Evolutionary conservation across 2,329 filamentous ascomycete genomes (phyloP), one percentile per base, ranked within the genome.

Genomic region (Colletotrichum tropicicola): DNA sequence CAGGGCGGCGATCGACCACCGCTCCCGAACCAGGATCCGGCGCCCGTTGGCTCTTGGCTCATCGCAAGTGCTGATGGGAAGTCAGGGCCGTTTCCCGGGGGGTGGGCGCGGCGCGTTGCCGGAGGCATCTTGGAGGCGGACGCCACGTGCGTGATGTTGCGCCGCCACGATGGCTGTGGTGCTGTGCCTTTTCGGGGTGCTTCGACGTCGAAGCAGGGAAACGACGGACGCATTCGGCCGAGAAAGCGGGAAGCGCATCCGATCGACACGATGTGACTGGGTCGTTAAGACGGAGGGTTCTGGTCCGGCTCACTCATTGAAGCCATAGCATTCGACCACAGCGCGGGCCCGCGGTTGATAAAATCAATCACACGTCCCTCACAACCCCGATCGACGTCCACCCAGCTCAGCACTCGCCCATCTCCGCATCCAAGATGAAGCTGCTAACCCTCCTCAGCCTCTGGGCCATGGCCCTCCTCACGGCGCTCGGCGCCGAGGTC

Each of bases 401-500:
- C 32, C 32, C 10, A 25, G 6, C 49, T 30, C 23, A 27, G 5
- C 19, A 37, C 41, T 23, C 41, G 17, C 41, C 9, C 37, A 19
- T 21, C n/a, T n/a, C n/a, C 19, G n/a, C 39, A 19, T 21, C n/a
- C n/a, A 19, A 35, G 49, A 60, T 44, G 56, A 21, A 25, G 10
- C 25, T 60, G 13, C 57, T 61, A 9, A 21, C 21, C 23, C 35
- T 58, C n/a, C 6, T 65, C n/a, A 58, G 41, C 35, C n/a, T 60
- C 9, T 37, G 21, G 21, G 41, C 35, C 19, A 15, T 48, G 7
- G 15, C 49, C 27, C 39, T 59, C 35, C 9, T 59, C 4, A 6
- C 39, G 4, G 61, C 17, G 2, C 35, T 61, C 21, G 56, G 48
- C 37, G 66, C 66, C 15, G 66, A 68, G 35, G 56, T 56, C 17